Percentiles rank a stretch among this genome's conserved stretches.
Evolutionary conservation across 768 basidiomycete species (phyloP).

Genomic region (Ephemerocybe angulata): DNA sequence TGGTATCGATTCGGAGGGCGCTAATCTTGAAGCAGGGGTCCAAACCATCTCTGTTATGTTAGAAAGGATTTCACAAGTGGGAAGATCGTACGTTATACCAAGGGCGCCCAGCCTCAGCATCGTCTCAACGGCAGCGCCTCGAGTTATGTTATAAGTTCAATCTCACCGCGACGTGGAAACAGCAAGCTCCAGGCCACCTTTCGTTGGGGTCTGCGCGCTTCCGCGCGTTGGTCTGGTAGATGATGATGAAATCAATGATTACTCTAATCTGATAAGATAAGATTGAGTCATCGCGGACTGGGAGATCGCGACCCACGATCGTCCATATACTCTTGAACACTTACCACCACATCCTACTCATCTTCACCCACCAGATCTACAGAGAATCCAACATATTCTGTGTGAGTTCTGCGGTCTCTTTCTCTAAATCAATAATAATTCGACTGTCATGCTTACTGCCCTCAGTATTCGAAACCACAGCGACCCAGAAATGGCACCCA

Average conservation of each 20-base stretch:
- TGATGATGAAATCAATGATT: not conserved
- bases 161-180: too few species aligned
- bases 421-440: too few species aligned
- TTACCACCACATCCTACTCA: not conserved
- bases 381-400: not conserved
- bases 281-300: not conserved
- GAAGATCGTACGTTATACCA: too few species aligned
- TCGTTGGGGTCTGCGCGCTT: too few species aligned
- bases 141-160: too few species aligned
- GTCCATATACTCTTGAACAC: not conserved
- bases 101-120: too few species aligned
- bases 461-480: not conserved
- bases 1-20: too few species aligned
- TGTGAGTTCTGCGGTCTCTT: not conserved
- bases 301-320: not conserved
- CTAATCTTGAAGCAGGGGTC: too few species aligned
- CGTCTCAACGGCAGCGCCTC: too few species aligned
- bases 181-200: too few species aligned
- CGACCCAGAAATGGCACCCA: constrained; percentile 64
- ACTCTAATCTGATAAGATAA: not conserved
- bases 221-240: not conserved
- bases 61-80: too few species aligned
- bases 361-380: not conserved
- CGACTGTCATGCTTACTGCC: not conserved
- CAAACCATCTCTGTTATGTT: too few species aligned